Base-by-base conservation (phyloP, 306 rosid species). In the Trifolium fragiferum region DNA sequence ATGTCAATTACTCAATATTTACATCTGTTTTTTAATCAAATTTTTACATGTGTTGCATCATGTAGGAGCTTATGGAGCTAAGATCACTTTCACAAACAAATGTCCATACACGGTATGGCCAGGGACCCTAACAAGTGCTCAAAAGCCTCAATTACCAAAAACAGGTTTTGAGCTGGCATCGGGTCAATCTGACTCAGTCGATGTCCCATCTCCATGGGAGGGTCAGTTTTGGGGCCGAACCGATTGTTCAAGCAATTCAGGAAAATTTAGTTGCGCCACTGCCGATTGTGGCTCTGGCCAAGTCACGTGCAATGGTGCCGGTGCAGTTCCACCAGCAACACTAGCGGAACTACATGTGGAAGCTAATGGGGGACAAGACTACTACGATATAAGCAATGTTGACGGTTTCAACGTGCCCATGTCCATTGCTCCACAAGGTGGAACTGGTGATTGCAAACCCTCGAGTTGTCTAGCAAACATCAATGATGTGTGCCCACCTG, bases 351-450 rank as follows among this genome's bases (percentile, higher is more conserved):
- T 90, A 15, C 86, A 82, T 8, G 65, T 81, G 1, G 84, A 58
- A 0, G 68, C 75, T 0, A 74, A 68, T 32, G 79, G 79, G 0
- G 90, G 88, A 57, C 81, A 80, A 44, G 92, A 90, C 68, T 87
- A 35, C 80, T 90, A 85, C 41, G 93, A 86, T 35, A 75, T 90
- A 6, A 88, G 91, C 77, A 84, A 82, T 35, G 93, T 87, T 0
- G 89, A 90, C 10, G 93, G 96, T 11, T 90, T 88, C 83, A 90
- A 90, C 73, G 38, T 88, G 53, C 96, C 90, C 1, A 78, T 88
- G 16, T 76, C 87, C 2, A 65, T 90, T 1, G 75, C 82, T 1
- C 83, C 89, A 0, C 67, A 67, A 30, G 90, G 90, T 0, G 90
- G 96, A 0, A 49, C 47, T 0, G 80, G 79, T 3, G 83, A 4